These are phyloP conservation scores for Penicillium sp. DNA, from an alignment of 2,329 filamentous ascomycete genomes.

Conservation along the genomic window DNA sequence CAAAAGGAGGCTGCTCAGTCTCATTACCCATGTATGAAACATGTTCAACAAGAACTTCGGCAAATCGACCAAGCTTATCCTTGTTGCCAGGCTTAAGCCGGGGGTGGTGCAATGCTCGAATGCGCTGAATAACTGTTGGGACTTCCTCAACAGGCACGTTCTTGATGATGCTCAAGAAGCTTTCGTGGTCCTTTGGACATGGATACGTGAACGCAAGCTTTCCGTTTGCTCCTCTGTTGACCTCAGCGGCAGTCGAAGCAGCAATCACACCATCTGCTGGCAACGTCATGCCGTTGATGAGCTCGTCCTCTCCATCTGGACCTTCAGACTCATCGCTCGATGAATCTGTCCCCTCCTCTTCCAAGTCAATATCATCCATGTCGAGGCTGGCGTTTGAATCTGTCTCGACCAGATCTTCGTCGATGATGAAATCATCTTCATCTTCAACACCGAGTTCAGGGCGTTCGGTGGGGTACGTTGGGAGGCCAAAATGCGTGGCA, in stretches of 20 bases:
- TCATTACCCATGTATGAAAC: constrained; percentile 58
- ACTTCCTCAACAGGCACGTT: constrained; percentile 64
- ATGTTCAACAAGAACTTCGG: constrained; percentile 53
- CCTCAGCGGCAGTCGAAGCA: constrained; percentile 40
- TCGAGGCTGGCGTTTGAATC: constrained; percentile 58
- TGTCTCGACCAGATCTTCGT: constrained; percentile 82
- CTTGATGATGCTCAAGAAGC: constrained; percentile 66
- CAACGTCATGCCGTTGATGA: constrained; percentile 64
- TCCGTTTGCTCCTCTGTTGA: constrained; percentile 47
- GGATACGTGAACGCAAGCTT: constrained; percentile 76
- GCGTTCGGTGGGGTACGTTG: constrained; percentile 47
- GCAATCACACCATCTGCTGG: constrained; percentile 27
- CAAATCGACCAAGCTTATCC: constrained; percentile 64
- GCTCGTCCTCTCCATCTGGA: constrained; percentile 63
- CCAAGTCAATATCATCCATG: constrained; percentile 45
- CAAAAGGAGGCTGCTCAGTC: constrained; percentile 56
- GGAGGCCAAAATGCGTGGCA: constrained; percentile 62
- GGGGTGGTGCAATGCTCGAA: constrained; percentile 88
- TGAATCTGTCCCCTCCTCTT: constrained; percentile 59
- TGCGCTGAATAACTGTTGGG: constrained; percentile 79
- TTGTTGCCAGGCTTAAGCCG: constrained; percentile 85
- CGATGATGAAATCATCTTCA: constrained; percentile 89
- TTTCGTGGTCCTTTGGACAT: constrained; percentile 75
- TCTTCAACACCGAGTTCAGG: constrained; percentile 72
- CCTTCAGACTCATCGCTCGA: constrained; percentile 45